These are phyloP conservation scores for Thermomyces lanuginosus DNA, from an alignment of 2,329 filamentous ascomycete genomes.

Conservation along the genomic window DNA sequence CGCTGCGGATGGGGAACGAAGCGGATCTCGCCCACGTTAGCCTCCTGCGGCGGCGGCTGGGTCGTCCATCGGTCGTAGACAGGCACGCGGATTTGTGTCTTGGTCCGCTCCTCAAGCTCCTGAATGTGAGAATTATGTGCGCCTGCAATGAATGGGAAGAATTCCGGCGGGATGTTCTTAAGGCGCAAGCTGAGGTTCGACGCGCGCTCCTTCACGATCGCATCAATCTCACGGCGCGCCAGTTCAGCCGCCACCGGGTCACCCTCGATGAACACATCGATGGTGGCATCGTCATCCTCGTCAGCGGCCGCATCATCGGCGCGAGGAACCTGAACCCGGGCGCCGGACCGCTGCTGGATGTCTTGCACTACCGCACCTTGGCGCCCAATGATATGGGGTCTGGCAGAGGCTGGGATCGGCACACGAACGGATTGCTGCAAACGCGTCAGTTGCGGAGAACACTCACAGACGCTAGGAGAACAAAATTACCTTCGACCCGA, in stretches of 20 bases:
- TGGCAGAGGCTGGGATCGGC: slow-evolving; percentile 64
- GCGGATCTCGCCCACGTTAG: slow-evolving; percentile 47
- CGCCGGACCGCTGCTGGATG: slow-evolving; percentile 77
- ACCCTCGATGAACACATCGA: slow-evolving; percentile 79
- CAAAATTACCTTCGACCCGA: slow-evolving; percentile 57
- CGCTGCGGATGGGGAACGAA: slow-evolving; percentile 59
- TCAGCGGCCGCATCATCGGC: slow-evolving; percentile 47
- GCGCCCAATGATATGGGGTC: slow-evolving; percentile 84
- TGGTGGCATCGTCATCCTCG: slow-evolving; percentile 55
- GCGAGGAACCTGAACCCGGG: slow-evolving; percentile 78
- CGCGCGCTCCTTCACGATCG: slow-evolving; percentile 73
- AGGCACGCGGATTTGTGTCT: slow-evolving; percentile 69
- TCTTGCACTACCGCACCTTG: slow-evolving; percentile 79
- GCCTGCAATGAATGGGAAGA: slow-evolving; percentile 88
- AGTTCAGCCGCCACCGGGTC: slow-evolving; percentile 75
- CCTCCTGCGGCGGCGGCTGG: slow-evolving; percentile 48
- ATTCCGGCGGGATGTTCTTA: slow-evolving; percentile 72
- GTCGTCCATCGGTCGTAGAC: slow-evolving; percentile 58
- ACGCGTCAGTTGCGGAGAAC: slow-evolving; percentile 4
- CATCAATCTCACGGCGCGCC: slow-evolving; percentile 67
- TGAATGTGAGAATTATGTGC: slow-evolving; percentile 52
- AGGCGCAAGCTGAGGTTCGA: slow-evolving; percentile 68
- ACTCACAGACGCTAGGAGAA: background rate
- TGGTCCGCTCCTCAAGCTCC: slow-evolving; percentile 54
- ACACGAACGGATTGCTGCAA: slow-evolving; percentile 52